These are phyloP conservation scores for Ogataea methylovora DNA, from an alignment of 805 yeast species.

Conservation along the genomic window DNA sequence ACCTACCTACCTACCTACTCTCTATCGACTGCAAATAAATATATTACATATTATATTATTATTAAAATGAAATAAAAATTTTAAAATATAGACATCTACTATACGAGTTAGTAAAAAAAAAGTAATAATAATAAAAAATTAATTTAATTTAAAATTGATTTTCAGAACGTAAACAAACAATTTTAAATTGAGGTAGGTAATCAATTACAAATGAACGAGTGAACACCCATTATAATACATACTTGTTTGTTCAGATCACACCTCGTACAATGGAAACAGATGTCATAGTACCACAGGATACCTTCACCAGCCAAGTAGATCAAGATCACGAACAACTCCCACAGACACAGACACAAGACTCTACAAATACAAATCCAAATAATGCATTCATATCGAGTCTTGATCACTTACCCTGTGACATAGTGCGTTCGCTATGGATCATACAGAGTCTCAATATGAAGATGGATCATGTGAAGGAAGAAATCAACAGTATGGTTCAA, in stretches of 20 bases:
- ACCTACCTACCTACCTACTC: too few relatives aligned
- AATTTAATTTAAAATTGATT: too few relatives aligned
- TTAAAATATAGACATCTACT: too few relatives aligned
- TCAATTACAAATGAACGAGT: too few relatives aligned
- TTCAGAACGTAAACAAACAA: too few relatives aligned
- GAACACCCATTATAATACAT: too few relatives aligned
- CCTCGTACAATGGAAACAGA: conserved; percentile 1
- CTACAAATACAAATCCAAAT: not conserved
- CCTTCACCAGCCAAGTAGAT: not conserved
- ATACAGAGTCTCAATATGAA: conserved; percentile 24
- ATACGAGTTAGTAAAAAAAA: too few relatives aligned
- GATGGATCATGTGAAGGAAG: conserved; percentile 10
- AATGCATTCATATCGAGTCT: conserved; percentile 27
- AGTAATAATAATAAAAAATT: too few relatives aligned
- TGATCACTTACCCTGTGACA: conserved; percentile 32
- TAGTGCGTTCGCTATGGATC: conserved; percentile 29
- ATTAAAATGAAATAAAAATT: too few relatives aligned
- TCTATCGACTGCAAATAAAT: too few relatives aligned
- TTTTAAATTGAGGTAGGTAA: too few relatives aligned
- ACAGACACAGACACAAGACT: not conserved
- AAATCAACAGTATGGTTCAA: conserved; percentile 2
- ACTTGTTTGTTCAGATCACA: conserved; percentile 21
- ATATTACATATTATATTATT: too few relatives aligned
- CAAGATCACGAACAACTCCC: not conserved
- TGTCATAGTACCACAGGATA: not conserved